A percentile compares a stretch with the other conserved stretches of the same genome.
These are phyloP conservation scores for Lachancea waltii DNA, from an alignment of 805 yeast species.

Conservation along the genomic window DNA sequence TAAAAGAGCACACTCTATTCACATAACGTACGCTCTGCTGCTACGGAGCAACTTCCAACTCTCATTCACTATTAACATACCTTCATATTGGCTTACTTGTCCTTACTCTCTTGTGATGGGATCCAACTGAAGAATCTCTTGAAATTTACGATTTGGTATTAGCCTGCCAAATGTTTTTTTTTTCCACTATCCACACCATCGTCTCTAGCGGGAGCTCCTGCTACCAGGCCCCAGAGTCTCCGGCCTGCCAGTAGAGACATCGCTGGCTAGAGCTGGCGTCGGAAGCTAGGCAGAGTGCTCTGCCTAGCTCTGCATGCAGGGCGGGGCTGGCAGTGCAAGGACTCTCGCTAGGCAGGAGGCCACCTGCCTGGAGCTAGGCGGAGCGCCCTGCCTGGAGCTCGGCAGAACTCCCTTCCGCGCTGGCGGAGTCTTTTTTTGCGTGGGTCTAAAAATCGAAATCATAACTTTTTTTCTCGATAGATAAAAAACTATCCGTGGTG, in stretches of 20 bases:
- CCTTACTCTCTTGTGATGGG: conserved; percentile 14
- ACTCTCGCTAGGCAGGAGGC: background rate
- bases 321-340: background rate
- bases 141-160: conserved; percentile 2
- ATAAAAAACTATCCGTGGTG: too few species aligned
- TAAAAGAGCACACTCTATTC: too few species aligned
- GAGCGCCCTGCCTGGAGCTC: conserved; percentile 1
- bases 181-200: conserved; percentile 1
- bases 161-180: conserved; percentile 7
- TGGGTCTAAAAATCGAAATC: background rate
- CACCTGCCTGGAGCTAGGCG: background rate
- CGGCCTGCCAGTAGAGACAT: too few species aligned
- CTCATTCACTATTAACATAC: conserved; percentile 24
- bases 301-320: background rate
- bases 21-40: too few species aligned
- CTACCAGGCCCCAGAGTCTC: too few species aligned
- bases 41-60: background rate
- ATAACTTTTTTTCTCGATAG: too few species aligned
- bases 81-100: conserved; percentile 37
- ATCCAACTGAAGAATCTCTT: conserved; percentile 1
- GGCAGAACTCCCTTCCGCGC: background rate
- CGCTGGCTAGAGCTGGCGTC: background rate
- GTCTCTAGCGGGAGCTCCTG: too few species aligned
- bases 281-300: background rate
- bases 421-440: background rate